Percentiles rank a stretch among this genome's conserved stretches.
These are phyloP conservation scores for Trichoderma koningiopsis DNA, from an alignment of 2,329 filamentous ascomycete species.

Conservation along the genomic window DNA sequence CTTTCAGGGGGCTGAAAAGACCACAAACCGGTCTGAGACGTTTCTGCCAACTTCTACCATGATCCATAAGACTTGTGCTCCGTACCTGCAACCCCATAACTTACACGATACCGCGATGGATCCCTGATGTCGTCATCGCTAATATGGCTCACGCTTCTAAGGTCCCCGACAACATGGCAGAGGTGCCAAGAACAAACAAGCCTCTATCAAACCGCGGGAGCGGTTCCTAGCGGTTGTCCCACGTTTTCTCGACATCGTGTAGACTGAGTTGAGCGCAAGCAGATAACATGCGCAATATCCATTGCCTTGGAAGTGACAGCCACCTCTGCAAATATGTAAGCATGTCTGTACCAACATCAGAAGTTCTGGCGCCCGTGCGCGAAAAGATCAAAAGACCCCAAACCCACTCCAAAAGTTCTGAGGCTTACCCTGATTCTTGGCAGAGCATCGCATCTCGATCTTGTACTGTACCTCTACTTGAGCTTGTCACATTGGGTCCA, in stretches of 20 bases:
- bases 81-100: background rate
- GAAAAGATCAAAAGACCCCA: background rate
- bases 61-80: background rate
- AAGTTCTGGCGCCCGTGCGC: background rate
- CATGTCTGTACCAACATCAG: background rate
- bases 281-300: background rate
- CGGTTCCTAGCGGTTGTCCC: background rate
- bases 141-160: background rate
- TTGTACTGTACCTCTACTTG: background rate
- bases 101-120: background rate
- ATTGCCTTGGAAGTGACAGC: background rate
- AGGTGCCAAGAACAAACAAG: background rate
- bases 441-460: background rate
- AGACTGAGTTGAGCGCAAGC: background rate
- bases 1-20: background rate
- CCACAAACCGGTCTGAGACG: background rate
- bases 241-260: background rate
- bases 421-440: background rate
- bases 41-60: background rate
- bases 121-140: conserved; percentile 10
- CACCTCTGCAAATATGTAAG: background rate
- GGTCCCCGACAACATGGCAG: background rate
- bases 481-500: background rate
- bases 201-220: background rate
- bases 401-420: background rate